Percentiles rank a stretch among this genome's conserved stretches.
Conservation (phyloP, 257 asterid species). For the Nicotiana otophora region DNA sequence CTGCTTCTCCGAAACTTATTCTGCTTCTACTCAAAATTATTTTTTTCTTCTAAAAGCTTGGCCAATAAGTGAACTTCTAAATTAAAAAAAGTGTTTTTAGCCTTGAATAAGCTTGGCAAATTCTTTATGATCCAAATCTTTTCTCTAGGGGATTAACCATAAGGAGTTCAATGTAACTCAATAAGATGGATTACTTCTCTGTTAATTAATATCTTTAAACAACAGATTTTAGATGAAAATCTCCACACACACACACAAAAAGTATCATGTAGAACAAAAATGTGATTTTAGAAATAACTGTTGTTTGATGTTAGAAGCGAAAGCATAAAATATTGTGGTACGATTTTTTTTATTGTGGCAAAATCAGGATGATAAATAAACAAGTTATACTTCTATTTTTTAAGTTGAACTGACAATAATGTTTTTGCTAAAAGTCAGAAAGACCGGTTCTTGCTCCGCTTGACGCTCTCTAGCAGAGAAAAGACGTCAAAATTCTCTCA, state of each 20-base stretch:
- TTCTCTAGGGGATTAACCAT: too few relatives aligned
- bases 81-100: too few relatives aligned
- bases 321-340: background rate
- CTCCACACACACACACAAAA: too few relatives aligned
- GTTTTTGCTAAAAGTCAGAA: background rate
- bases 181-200: background rate
- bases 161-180: too few relatives aligned
- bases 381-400: background rate
- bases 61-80: too few relatives aligned
- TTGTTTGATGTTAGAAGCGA: background rate
- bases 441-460: constrained; percentile 7
- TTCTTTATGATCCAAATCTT: too few relatives aligned
- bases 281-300: background rate
- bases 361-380: background rate
- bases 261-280: background rate
- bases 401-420: background rate
- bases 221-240: background rate
- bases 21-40: too few relatives aligned
- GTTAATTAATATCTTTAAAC: background rate
- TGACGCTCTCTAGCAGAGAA: background rate
- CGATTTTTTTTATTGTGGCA: too few relatives aligned
- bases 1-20: too few relatives aligned
- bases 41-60: too few relatives aligned
- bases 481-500: background rate
- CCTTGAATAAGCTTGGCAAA: too few relatives aligned